A percentile compares a stretch with the other conserved stretches of the same genome.
These are phyloP conservation scores for Glycine tomentella DNA, from an alignment of 306 rosid genomes.

Conservation along the genomic window DNA sequence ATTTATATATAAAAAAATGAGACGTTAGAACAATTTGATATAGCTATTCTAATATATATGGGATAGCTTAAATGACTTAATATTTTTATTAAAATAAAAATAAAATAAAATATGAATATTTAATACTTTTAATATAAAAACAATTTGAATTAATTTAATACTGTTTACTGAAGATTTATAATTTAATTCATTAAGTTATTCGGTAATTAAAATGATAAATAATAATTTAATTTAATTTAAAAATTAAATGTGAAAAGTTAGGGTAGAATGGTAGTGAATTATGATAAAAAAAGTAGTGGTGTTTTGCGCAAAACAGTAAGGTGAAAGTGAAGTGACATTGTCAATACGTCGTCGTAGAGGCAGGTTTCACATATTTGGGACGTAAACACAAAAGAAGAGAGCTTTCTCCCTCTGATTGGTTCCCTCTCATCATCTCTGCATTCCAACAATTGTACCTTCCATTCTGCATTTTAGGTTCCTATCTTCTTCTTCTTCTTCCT, in stretches of 20 bases:
- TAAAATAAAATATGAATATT: too few relatives aligned
- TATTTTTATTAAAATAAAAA: too few relatives aligned
- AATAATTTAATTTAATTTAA: neutral
- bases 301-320: neutral
- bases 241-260: neutral
- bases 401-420: slow-evolving; percentile 41
- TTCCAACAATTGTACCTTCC: slow-evolving; percentile 26
- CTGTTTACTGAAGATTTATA: too few relatives aligned
- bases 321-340: neutral
- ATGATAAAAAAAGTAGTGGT: slow-evolving; percentile 3
- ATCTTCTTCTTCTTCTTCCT: slow-evolving; percentile 18
- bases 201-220: too few relatives aligned
- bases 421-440: slow-evolving; percentile 23
- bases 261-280: neutral
- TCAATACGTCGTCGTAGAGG: slow-evolving; percentile 44
- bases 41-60: too few relatives aligned
- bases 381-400: slow-evolving; percentile 5
- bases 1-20: too few relatives aligned
- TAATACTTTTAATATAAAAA: too few relatives aligned
- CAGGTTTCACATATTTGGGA: slow-evolving; percentile 34
- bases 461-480: slow-evolving; percentile 56
- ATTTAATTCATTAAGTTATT: too few relatives aligned
- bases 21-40: too few relatives aligned
- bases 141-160: too few relatives aligned
- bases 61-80: too few relatives aligned